Evolutionary conservation across 495 filamentous ascomycete species (phyloP).

Genomic region (Aspergillus biplanus): DNA sequence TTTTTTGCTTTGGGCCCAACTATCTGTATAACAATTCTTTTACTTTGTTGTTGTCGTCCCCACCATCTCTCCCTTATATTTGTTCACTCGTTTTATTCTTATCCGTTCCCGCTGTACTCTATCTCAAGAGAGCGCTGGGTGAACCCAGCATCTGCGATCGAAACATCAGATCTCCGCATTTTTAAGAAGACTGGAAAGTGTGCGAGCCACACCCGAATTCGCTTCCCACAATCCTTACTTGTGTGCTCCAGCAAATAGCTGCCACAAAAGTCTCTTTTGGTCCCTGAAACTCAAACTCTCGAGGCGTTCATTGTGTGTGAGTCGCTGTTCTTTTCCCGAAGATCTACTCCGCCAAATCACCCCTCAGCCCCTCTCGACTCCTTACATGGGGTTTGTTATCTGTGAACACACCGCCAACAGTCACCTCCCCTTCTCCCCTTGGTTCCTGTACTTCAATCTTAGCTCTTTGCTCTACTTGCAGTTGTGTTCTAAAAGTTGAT

Average conservation of each 20-base stretch:
- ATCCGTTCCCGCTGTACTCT: slow-evolving; percentile 21
- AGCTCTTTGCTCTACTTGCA: slow-evolving; percentile 18
- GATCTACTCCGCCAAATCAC: slow-evolving; percentile 42
- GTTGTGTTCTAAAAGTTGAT: slow-evolving; percentile 16
- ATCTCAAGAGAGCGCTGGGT: slow-evolving; percentile 22
- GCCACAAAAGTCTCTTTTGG: slow-evolving; percentile 22
- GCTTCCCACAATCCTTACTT: slow-evolving; percentile 30
- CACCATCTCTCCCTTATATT: slow-evolving; percentile 17
- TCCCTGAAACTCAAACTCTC: slow-evolving; percentile 33
- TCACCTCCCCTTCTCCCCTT: slow-evolving; percentile 22
- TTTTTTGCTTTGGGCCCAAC: slow-evolving; percentile 36
- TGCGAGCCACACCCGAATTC: slow-evolving; percentile 24
- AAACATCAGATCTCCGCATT: slow-evolving; percentile 34
- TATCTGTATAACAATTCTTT: slow-evolving; percentile 46
- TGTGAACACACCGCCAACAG: slow-evolving; percentile 42
- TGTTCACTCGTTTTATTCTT: slow-evolving; percentile 29
- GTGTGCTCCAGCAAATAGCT: slow-evolving; percentile 11
- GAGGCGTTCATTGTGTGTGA: slow-evolving; percentile 52
- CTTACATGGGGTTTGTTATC: slow-evolving; percentile 40
- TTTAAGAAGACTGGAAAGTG: slow-evolving; percentile 22
- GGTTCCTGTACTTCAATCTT: slow-evolving; percentile 24
- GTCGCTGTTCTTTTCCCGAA: slow-evolving; percentile 32
- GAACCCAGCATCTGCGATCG: slow-evolving; percentile 24
- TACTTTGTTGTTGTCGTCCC: slow-evolving; percentile 28
- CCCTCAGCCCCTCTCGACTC: slow-evolving; percentile 49